Evolutionary conservation across 1,284 basidiomycete genomes (phyloP), one percentile per base, ranked within the genome.

Genomic region (Ceratobasidium sp.): DNA sequence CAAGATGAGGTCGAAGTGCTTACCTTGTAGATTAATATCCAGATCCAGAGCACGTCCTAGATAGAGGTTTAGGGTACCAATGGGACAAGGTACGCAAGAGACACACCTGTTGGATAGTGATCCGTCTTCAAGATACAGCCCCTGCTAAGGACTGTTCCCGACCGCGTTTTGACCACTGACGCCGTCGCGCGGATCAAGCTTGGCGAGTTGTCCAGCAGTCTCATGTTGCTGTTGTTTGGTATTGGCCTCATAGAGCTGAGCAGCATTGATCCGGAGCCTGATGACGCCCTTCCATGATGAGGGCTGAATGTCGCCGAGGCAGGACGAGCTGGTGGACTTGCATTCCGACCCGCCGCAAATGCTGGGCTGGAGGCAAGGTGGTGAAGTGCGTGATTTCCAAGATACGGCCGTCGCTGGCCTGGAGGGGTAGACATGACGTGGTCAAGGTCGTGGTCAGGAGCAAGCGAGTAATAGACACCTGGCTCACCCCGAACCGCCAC

Each of bases 71-170:
- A 39, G 69, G 55, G 42, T 46, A 26, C 26, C 33, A 61, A 23
- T 55, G 44, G 64, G 0, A 26, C 58, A 44, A 40, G 42, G 49
- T 13, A 23, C 15, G 10, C 15, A n/a, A 40, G 33, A 51, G 53
- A 83, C 86, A 80, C 79, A 91, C 94, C 94, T 81, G 94, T 94
- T 49, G 96, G 95, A 85, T 97, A 96, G 84, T 95, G 91, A 85
- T 97, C 95, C 26, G 97, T 97, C 88, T 98, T 98, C 81, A 98
- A 87, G 79, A 98, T 97, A 84, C 97, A 95, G 0, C 95, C 96
- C 82, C 97, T 87, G 20, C 93, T 94, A 23, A 99, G 87, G 12
- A 99, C 97, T 82, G 94, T 96, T 39, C 97, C 97, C 1, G 90
- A 88, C 70, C 97, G 89, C 15, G 94, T 94, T 86, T 97, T 97